Percentiles rank a stretch among this genome's conserved stretches.
Evolutionary conservation across 1,284 basidiomycete species (phyloP).

Genomic region (Ustilago shanxiensis): DNA sequence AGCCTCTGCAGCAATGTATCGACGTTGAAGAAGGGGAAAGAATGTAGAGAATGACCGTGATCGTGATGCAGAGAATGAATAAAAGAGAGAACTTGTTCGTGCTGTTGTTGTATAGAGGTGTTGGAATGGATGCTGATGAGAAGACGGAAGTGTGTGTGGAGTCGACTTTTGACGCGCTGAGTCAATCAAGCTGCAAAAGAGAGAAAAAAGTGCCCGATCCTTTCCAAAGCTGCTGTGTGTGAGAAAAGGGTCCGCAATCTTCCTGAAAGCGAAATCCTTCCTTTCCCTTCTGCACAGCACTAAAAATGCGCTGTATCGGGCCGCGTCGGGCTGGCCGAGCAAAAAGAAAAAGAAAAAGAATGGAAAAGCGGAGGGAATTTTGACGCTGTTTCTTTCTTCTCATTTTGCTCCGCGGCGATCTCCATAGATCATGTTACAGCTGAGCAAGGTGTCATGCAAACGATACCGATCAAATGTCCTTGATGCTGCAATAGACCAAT

Average conservation of each 20-base stretch:
- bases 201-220: neutral
- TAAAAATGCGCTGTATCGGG: slow-evolving; percentile 15
- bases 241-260: slow-evolving; percentile 1
- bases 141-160: neutral
- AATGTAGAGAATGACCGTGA: too few relatives aligned
- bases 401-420: neutral
- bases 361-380: too few relatives aligned
- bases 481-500: too few relatives aligned
- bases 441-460: too few relatives aligned
- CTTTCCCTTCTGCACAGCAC: neutral
- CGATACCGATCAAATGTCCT: too few relatives aligned
- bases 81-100: too few relatives aligned
- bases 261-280: neutral
- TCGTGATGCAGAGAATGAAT: too few relatives aligned
- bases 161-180: slow-evolving; percentile 4
- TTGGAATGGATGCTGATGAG: neutral
- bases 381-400: neutral
- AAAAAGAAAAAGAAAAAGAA: too few relatives aligned
- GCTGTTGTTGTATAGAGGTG: neutral
- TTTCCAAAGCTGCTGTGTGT: neutral
- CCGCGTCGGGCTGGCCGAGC: slow-evolving; percentile 23
- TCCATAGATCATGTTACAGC: too few relatives aligned
- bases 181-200: slow-evolving; percentile 1
- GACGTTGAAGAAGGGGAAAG: neutral
- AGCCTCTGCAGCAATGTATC: neutral